These are phyloP conservation scores for Moringa oleifera DNA, from an alignment of 345 rosid species.

Conservation along the genomic window DNA sequence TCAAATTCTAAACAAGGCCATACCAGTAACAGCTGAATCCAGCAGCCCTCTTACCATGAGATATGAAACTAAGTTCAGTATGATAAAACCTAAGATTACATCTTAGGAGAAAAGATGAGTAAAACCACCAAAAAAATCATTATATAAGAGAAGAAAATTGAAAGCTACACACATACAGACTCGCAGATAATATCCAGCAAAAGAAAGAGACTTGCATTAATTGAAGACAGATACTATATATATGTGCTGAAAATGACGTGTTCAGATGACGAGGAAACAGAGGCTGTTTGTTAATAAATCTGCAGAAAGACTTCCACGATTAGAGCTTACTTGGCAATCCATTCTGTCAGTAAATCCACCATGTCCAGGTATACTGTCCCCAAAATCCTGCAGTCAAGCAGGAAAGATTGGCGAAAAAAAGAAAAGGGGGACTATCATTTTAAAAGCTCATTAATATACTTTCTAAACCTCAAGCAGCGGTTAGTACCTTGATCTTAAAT, in stretches of 20 bases:
- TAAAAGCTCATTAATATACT: neutral
- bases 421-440: constrained; percentile 6
- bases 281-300: neutral
- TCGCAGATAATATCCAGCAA: too few species aligned
- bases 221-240: too few species aligned
- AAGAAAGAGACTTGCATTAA: neutral
- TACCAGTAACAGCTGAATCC: too few species aligned
- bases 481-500: constrained; percentile 74
- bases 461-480: neutral
- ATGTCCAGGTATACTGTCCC: constrained; percentile 96
- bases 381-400: constrained; percentile 66
- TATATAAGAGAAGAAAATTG: too few species aligned
- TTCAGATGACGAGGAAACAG: neutral
- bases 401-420: neutral
- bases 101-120: too few species aligned
- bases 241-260: too few species aligned
- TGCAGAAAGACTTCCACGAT: neutral
- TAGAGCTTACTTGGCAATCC: constrained; percentile 82
- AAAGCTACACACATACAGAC: too few species aligned
- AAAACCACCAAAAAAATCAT: too few species aligned
- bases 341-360: constrained; percentile 93
- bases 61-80: too few species aligned
- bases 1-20: too few species aligned
- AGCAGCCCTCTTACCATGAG: too few species aligned
- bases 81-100: too few species aligned